phyloP scores from a whole-genome alignment of 2,329 filamentous ascomycete genomes.

The Cordyceps militaris region DNA sequence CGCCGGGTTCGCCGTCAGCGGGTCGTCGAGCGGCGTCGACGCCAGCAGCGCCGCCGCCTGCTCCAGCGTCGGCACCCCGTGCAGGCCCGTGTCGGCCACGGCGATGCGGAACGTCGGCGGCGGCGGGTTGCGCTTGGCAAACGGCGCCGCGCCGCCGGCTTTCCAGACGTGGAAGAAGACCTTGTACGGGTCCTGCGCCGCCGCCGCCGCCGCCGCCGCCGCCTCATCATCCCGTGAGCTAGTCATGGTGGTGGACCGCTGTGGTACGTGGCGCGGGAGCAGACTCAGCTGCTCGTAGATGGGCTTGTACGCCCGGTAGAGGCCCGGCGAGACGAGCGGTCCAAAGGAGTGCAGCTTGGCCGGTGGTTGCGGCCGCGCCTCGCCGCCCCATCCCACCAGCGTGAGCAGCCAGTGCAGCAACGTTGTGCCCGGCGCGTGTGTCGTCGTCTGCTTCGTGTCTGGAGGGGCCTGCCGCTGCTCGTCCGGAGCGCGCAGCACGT shows the following conservation, averaged over 20 bases:
- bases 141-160: slow-evolving; percentile 43
- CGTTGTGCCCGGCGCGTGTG: slow-evolving; percentile 21
- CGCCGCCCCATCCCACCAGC: slow-evolving; percentile 28
- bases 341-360: slow-evolving; percentile 34
- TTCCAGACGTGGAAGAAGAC: slow-evolving; percentile 82
- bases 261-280: slow-evolving; percentile 62
- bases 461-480: not conserved
- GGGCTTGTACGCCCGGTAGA: slow-evolving; percentile 58
- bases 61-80: slow-evolving; percentile 62
- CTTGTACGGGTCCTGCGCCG: slow-evolving; percentile 51
- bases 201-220: slow-evolving; percentile 5
- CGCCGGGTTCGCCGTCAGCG: slow-evolving; percentile 22
- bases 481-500: slow-evolving; percentile 61
- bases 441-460: slow-evolving; percentile 5
- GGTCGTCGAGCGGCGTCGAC: slow-evolving; percentile 63
- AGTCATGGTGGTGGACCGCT: slow-evolving; percentile 19
- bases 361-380: slow-evolving; percentile 17
- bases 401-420: slow-evolving; percentile 50
- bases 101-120: slow-evolving; percentile 78
- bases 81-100: slow-evolving; percentile 69
- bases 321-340: slow-evolving; percentile 54
- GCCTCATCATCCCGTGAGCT: no score
- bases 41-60: slow-evolving; percentile 67
- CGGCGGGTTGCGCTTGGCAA: slow-evolving; percentile 73
- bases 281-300: slow-evolving; percentile 73